Evolutionary conservation across 805 yeast species (phyloP).

Genomic region (Yamadazyma endophytica): DNA sequence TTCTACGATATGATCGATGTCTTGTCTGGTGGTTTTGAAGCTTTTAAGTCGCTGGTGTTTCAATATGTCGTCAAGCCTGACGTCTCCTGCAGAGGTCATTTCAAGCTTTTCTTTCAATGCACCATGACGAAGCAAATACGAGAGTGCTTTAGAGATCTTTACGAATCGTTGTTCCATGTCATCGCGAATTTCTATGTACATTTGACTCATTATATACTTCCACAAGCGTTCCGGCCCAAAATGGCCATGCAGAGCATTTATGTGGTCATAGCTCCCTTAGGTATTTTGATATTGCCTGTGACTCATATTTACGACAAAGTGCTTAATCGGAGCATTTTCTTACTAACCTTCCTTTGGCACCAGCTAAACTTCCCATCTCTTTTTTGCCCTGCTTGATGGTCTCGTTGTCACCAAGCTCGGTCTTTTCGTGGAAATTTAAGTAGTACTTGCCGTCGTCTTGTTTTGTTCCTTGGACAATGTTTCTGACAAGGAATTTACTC

Average conservation of each 20-base stretch:
- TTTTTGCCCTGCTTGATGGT: slow-evolving; percentile 52
- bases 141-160: slow-evolving; percentile 66
- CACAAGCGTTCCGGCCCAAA: no score
- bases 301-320: no score
- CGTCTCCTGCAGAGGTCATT: slow-evolving; percentile 68
- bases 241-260: no score
- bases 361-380: slow-evolving; percentile 45
- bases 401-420: slow-evolving; percentile 91
- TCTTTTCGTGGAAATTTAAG: slow-evolving; percentile 71
- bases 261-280: no score
- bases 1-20: slow-evolving; percentile 56
- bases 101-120: slow-evolving; percentile 64
- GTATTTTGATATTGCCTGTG: no score
- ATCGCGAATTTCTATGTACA: no score
- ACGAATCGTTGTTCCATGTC: slow-evolving; percentile 34
- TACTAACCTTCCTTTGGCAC: slow-evolving; percentile 50
- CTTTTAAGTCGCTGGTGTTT: slow-evolving; percentile 56
- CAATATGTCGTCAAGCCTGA: slow-evolving; percentile 51
- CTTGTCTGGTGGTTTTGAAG: slow-evolving; percentile 50
- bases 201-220: no score
- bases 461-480: slow-evolving; percentile 82
- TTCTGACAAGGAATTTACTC: slow-evolving; percentile 61
- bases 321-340: slow-evolving; percentile 18
- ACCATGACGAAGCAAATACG: slow-evolving; percentile 81
- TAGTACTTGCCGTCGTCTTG: slow-evolving; percentile 41